phyloP scores from a whole-genome alignment of 148 eudicot genomes.

The Heliamphora exappendiculata region DNA sequence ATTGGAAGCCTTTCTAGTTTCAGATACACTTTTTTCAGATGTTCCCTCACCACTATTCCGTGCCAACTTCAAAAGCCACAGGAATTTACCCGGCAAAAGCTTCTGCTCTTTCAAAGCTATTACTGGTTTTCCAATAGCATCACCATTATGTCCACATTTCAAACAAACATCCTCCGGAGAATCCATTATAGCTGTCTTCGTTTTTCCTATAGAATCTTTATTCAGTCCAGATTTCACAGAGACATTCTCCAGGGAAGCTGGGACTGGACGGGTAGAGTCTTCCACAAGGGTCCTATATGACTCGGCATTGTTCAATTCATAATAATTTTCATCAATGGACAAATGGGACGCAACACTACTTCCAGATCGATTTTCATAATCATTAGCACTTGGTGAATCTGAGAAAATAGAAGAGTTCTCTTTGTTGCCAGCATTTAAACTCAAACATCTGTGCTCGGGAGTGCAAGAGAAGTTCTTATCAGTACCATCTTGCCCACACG shows the following conservation, averaged over 20 bases:
- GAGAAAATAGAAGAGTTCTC: constrained; percentile 52
- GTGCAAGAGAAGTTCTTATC: constrained; percentile 18
- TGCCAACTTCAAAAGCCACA: constrained; percentile 74
- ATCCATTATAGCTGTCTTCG: constrained; percentile 1
- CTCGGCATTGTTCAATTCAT: constrained; percentile 19
- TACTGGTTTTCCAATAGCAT: constrained; percentile 20
- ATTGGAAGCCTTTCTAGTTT: constrained; percentile 21
- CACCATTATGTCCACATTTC: constrained; percentile 19
- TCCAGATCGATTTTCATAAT: constrained; percentile 38
- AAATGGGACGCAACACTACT: constrained; percentile 55
- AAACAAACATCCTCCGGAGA: constrained; percentile 10
- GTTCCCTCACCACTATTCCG: constrained; percentile 42
- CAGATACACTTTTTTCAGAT: constrained; percentile 24
- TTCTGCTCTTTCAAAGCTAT: constrained; percentile 34
- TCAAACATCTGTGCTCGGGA: constrained; percentile 23
- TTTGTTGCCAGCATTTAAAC: constrained; percentile 38
- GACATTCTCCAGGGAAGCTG: constrained; percentile 14
- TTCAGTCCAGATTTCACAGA: constrained; percentile 13
- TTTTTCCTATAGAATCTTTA: constrained; percentile 19
- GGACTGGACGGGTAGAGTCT: constrained; percentile 19
- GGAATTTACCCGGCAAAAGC: constrained; percentile 48
- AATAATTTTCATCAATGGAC: constrained; percentile 39
- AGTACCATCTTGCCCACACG: constrained; percentile 23
- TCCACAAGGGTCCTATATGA: constrained; percentile 11
- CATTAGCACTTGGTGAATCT: constrained; percentile 47